Evolutionary conservation across 2,329 filamentous ascomycete genomes (phyloP), one percentile per base, ranked within the genome.

Genomic region (Paecilomyces sp.): DNA sequence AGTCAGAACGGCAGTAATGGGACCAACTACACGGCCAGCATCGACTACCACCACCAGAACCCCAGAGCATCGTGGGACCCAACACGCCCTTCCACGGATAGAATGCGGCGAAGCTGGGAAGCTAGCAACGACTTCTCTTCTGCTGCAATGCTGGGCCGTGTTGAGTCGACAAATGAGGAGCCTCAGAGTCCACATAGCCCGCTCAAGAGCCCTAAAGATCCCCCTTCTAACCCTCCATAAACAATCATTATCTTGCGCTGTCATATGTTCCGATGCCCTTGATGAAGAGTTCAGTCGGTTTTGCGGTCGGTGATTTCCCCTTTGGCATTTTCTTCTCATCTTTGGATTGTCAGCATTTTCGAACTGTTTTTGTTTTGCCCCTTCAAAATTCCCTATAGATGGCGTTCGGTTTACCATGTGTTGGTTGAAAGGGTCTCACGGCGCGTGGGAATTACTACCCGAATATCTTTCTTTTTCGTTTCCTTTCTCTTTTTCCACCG

Each of bases 1-100:
- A 94, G 90, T 68, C 91, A 96, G 71, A 95, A 93, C 67, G 91
- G 92, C 62, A 97, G 92, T 76, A 92, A 96, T 74, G 93, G 91
- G 62, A 97, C 94, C 56, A 92, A 95, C 68, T 95, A 92, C 74
- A 95, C 91, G 24, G 80, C 74, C 41, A 78, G 75, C 62, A 67
- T 76, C 56, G 77, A 79, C 50, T 78, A 74, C 62, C 77, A 74
- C 62, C 66, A 70, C 57, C 79, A 82, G 62, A 78, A 81, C 65
- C 87, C 87, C 9, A 83, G 81, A 28, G 88, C 87, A 5, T 95
- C 91, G n/a, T 95, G 90, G 72, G 93, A 97, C 70, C 85, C 92
- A 58, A 85, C 95, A 68, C 84, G 92, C 56, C 86, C 87, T 63
- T 96, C 91, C 0, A 93, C 96, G 85, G 94, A 22, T 47, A 47